Evolutionary conservation across 371 early-diverging fungal genomes (phyloP), one percentile per base, ranked within the genome.

Genomic region (Caulochytrium protostelioides): DNA sequence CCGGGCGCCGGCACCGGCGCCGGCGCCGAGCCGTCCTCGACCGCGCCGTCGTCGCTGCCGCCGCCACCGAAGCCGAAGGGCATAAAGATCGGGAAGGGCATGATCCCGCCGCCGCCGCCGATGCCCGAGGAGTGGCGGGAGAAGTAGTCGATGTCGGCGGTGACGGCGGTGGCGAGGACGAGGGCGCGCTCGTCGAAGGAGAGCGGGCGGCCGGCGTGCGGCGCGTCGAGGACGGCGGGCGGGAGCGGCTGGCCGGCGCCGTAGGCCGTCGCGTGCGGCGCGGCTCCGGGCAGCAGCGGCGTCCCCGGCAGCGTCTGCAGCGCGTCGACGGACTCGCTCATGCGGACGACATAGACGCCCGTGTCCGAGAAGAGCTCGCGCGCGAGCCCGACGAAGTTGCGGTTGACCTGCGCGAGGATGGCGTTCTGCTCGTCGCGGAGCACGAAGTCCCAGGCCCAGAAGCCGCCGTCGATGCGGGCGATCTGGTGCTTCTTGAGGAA

Each of bases 91-190:
- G 44, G 44, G 21, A 52, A 22, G 1, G 53, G 53, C 39, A 47
- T 28, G 32, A 48, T 35, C 6, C 49, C 47, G 8, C 42, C 44
- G 3, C 47, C 47, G 22, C 7, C 27, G 14, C 25, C 12, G 1
- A 28, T 21, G 28, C 12, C 15, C 5, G 12, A 24, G 4, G 79
- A 79, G 42, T 83, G 82, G 21, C 82, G 54, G 13, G 75, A 74
- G 43, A 85, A 87, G 44, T 83, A 87, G 53, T 87, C 89, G 42
- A 83, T 76, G 47, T 87, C 89, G 34, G 83, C 75, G n/a, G 75
- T 74, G 27, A 84, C 60, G 30, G 86, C 85, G 32, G 74, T 72
- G 0, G 79, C 80, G 21, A 80, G 46, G 14, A 65, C 70, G 1
- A 83, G 74, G 6, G 85, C 85, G 26, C 83, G 67, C 42, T 81